phyloP scores from a whole-genome alignment of 2,329 filamentous ascomycete species.

The Fusarium pseudonygamai region DNA sequence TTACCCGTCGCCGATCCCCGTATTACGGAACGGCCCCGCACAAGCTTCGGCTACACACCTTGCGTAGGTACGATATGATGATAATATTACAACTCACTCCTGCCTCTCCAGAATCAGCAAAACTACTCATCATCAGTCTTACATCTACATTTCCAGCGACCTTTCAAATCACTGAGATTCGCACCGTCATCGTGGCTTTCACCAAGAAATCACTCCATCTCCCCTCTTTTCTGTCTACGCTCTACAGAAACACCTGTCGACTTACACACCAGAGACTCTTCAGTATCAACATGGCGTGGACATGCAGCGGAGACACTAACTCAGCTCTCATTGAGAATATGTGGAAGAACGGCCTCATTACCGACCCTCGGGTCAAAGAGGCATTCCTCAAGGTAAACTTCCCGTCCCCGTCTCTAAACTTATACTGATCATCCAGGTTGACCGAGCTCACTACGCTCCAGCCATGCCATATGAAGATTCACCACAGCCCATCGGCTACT shows the following conservation, averaged over 20 bases:
- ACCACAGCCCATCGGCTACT: constrained; percentile 64
- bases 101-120: neutral
- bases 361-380: constrained; percentile 73
- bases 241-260: neutral
- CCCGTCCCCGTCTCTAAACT: neutral
- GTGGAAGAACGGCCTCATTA: constrained; percentile 75
- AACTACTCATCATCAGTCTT: neutral
- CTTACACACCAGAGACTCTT: constrained; percentile 11
- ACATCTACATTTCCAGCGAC: too few species aligned
- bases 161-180: too few species aligned
- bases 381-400: constrained; percentile 77
- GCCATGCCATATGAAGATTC: constrained; percentile 71
- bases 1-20: constrained; percentile 34
- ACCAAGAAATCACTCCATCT: neutral
- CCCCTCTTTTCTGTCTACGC: neutral
- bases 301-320: constrained; percentile 80
- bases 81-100: constrained; percentile 7
- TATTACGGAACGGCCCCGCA: constrained; percentile 40
- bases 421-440: constrained; percentile 67
- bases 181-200: constrained; percentile 23
- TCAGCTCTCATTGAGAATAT: constrained; percentile 81
- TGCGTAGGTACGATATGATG: constrained; percentile 29
- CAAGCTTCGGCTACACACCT: constrained; percentile 29
- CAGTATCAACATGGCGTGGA: constrained; percentile 81
- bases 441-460: constrained; percentile 86